A percentile compares a stretch with the other conserved stretches of the same genome.
phyloP scores from a whole-genome alignment of 306 rosid genomes.

The Neltuma alba region DNA sequence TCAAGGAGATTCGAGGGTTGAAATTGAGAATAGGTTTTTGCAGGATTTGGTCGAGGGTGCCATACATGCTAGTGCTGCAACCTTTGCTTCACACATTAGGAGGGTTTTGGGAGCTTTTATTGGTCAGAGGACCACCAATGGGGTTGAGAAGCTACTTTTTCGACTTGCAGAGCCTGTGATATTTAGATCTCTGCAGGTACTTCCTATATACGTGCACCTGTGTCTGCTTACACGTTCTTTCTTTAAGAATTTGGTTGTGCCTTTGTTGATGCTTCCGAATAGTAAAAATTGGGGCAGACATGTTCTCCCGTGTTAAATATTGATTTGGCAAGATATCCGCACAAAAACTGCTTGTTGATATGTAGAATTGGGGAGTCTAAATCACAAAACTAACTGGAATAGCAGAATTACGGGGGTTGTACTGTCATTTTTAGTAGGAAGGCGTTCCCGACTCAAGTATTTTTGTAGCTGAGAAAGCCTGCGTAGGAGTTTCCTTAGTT shows the following conservation, averaged over 20 bases:
- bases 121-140: constrained; percentile 82
- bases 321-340: neutral
- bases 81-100: constrained; percentile 72
- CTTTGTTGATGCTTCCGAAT: neutral
- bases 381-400: neutral
- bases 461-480: neutral
- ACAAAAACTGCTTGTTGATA: neutral
- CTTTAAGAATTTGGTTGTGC: neutral
- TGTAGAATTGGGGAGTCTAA: neutral
- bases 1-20: constrained; percentile 49
- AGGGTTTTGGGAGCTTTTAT: constrained; percentile 78
- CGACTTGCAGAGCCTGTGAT: constrained; percentile 81
- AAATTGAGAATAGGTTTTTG: constrained; percentile 73
- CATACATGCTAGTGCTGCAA: constrained; percentile 56
- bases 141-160: constrained; percentile 82
- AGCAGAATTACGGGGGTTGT: neutral
- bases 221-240: neutral
- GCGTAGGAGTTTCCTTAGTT: neutral
- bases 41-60: constrained; percentile 80
- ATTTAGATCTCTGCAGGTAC: constrained; percentile 91
- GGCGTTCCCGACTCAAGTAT: neutral
- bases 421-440: neutral
- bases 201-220: neutral
- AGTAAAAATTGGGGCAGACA: neutral
- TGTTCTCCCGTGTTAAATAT: neutral